phyloP scores from a whole-genome alignment of 2,329 filamentous ascomycete species.

The Botrytis elliptica region DNA sequence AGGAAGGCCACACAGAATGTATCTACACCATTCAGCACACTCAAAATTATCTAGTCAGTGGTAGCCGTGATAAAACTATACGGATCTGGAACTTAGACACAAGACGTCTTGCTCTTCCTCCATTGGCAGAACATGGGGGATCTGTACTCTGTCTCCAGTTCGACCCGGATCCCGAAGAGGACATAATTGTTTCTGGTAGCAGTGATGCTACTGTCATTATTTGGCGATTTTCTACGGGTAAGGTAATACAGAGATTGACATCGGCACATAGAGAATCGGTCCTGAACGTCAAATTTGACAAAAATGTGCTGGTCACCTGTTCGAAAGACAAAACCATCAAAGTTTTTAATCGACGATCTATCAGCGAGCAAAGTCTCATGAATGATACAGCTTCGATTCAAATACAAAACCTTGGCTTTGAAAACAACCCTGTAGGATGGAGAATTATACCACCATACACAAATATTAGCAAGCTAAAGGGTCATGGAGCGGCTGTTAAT shows the following conservation, averaged over 20 bases:
- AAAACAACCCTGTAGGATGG: slow-evolving; percentile 46
- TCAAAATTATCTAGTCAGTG: slow-evolving; percentile 83
- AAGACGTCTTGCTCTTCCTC: slow-evolving; percentile 70
- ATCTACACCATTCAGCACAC: slow-evolving; percentile 94
- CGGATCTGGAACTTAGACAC: slow-evolving; percentile 84
- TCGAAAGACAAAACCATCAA: slow-evolving; percentile 98
- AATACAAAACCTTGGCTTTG: slow-evolving; percentile 56
- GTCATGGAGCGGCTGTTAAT: slow-evolving; percentile 90
- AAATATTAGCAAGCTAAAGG: slow-evolving; percentile 75
- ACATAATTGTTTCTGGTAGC: slow-evolving; percentile 92
- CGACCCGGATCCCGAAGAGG: slow-evolving; percentile 81
- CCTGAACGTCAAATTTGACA: slow-evolving; percentile 88
- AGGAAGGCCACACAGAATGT: slow-evolving; percentile 87
- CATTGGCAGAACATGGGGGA: slow-evolving; percentile 73
- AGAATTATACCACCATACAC: slow-evolving; percentile 64
- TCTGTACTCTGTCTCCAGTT: slow-evolving; percentile 96
- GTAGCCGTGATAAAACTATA: slow-evolving; percentile 83
- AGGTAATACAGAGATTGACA: slow-evolving; percentile 72
- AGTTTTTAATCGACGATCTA: slow-evolving; percentile 78
- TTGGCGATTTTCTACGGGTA: slow-evolving; percentile 90
- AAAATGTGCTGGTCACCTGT: slow-evolving; percentile 88
- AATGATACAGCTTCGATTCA: slow-evolving; percentile 54
- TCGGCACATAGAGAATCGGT: slow-evolving; percentile 87
- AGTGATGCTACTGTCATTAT: slow-evolving; percentile 89
- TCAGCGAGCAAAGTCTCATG: slow-evolving; percentile 55